Evolutionary conservation across 2,329 filamentous ascomycete species (phyloP).

Genomic region (Ilyonectria robusta): DNA sequence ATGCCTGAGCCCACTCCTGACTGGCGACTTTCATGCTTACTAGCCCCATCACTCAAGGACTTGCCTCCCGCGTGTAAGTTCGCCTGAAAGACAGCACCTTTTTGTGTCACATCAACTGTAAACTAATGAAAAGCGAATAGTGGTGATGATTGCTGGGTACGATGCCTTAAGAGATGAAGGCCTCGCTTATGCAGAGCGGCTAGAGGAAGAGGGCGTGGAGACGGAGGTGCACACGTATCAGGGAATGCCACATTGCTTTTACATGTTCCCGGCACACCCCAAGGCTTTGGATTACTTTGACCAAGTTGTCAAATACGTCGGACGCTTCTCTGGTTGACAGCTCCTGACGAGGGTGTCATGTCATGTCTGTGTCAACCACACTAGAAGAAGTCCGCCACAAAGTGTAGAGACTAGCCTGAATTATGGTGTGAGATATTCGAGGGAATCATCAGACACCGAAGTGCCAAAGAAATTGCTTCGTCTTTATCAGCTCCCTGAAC

Average conservation of each 20-base stretch:
- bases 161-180: constrained; percentile 57
- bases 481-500: background rate
- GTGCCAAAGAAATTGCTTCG: background rate
- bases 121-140: constrained; percentile 37
- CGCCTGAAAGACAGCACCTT: background rate
- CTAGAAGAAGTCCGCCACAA: background rate
- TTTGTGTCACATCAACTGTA: too few species aligned
- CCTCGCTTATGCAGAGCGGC: constrained; percentile 55
- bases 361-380: background rate
- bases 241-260: constrained; percentile 56
- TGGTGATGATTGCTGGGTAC: constrained; percentile 53
- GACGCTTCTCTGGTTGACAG: constrained; percentile 6
- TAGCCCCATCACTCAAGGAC: constrained; percentile 49
- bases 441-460: background rate
- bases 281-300: constrained; percentile 33
- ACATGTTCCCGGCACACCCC: constrained; percentile 25
- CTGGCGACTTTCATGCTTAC: constrained; percentile 50
- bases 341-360: too few species aligned
- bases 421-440: background rate
- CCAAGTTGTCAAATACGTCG: constrained; percentile 22
- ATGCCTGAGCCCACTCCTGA: constrained; percentile 42
- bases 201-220: constrained; percentile 50
- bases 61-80: constrained; percentile 54
- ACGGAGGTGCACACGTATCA: constrained; percentile 51
- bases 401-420: background rate